Base-by-base conservation (phyloP, 225 moss, liverwort and hornwort genomes). In the Antitrichia curtipendula region DNA sequence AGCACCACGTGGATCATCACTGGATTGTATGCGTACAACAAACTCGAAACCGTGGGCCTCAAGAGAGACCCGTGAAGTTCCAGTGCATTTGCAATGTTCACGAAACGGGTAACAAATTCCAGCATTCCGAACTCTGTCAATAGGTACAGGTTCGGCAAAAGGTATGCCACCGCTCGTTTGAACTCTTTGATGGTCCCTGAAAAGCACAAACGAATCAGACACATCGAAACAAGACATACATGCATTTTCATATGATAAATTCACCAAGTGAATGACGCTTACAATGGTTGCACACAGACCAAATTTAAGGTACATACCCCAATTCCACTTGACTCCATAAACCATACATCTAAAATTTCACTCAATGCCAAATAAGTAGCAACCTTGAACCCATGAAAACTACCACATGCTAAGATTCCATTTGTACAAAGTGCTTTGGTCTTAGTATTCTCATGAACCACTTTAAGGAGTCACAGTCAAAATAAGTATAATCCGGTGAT, bases 101-200 rank as follows among this genome's bases (percentile, higher is more conserved):
- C 92, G 64, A 99, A 94, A n/a, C 93, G 93, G 58, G 97, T 95
- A 87, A 96, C 95, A 90, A 99, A 94, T 83, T 99, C 97, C 79
- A 99, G 95, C 95, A 97, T 94, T 74, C 95, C 99, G 62, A 97
- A 94, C 78, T 96, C 90, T 25, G 99, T 97, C 41, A 99, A 89
- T 60, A 99, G 92, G 66, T 95, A 89, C 72, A 97, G 91, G 71
- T 93, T 95, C 90, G 95, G 96, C 81, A 97, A 91, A 53, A 99
- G 91, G 91, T 95, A 97, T 24, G 99, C 95, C 82, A 96, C 96
- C 69, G 97, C 95, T 72, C 94, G 93, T 84, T 94, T 94, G 85
- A 97, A 96, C 90, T 99, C 99, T 89, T 93, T 97, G 74, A 99
- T 86, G 86, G 96, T 96, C 60, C 96, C 98, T 98, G 96, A 88